Conservation (phyloP, 345 rosid species). For the Mallotus nudiflorus region DNA sequence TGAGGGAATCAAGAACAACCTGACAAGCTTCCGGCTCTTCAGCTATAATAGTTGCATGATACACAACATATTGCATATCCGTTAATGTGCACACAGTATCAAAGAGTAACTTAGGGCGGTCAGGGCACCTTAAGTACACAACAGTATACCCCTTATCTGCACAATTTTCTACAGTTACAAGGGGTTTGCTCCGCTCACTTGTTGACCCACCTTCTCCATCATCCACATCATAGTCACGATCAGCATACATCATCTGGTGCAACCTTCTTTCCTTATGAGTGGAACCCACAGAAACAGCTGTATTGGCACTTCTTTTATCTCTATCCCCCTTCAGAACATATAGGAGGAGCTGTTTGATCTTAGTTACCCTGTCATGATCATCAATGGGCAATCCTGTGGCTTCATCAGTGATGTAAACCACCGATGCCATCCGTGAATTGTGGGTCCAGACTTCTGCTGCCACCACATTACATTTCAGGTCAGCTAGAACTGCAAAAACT, state of each 20-base stretch:
- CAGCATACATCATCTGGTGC: slow-evolving; percentile 87
- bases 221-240: slow-evolving; percentile 66
- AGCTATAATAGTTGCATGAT: slow-evolving; percentile 68
- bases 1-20: slow-evolving; percentile 36
- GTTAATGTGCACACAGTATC: slow-evolving; percentile 82
- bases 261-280: slow-evolving; percentile 76
- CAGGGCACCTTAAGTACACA: slow-evolving; percentile 65
- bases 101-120: slow-evolving; percentile 72
- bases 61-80: slow-evolving; percentile 76
- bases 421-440: slow-evolving; percentile 82
- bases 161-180: slow-evolving; percentile 64
- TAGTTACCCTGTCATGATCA: slow-evolving; percentile 49
- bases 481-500: slow-evolving; percentile 68
- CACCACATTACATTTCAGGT: slow-evolving; percentile 70
- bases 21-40: slow-evolving; percentile 81
- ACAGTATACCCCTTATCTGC: slow-evolving; percentile 69
- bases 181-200: slow-evolving; percentile 41
- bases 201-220: slow-evolving; percentile 30
- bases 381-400: slow-evolving; percentile 54
- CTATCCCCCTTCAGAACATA: slow-evolving; percentile 65
- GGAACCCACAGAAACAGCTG: slow-evolving; percentile 64
- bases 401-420: slow-evolving; percentile 64
- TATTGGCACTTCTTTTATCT: slow-evolving; percentile 62
- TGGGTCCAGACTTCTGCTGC: slow-evolving; percentile 91
- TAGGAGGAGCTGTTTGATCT: slow-evolving; percentile 62